Evolutionary conservation across 169 alveolate genomes (phyloP), one percentile per base, ranked within the genome.

Genomic region (Babesia bovis): DNA sequence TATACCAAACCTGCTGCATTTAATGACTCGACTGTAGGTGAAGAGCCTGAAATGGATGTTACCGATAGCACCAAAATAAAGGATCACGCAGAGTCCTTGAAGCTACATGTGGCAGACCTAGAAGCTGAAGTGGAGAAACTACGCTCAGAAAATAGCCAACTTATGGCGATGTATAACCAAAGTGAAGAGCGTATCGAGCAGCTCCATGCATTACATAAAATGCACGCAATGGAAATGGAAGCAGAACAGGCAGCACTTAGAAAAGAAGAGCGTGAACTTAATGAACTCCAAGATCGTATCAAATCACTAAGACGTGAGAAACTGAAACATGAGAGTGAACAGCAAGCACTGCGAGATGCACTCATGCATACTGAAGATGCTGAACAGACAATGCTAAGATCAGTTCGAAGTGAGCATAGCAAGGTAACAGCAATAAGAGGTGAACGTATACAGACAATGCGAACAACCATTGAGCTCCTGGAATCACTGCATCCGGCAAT

Each of bases 361-460:
- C 73, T 81, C n/a, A 26, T 57, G 42, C 88, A 81, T 26, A 60
- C 83, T n/a, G 88, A 81, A 42, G 63, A 61, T 55, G 84, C 88
- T 12, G 66, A 71, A 25, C 66, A 69, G 61, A 81, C 84, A 38
- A 81, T 81, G 84, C 53, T 81, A 51, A 50, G 88, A 1, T 69
- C 88, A 25, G 33, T 81, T 13, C 35, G 52, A 36, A 67, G 32
- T 50, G 83, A 81, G 58, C 88, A 71, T 38, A 58, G 49, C 66
- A 71, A 66, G 32, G 65, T 81, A 4, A 35, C 47, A 38, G 19
- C 68, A 3, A 23, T 51, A 17, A 23, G 57, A n/a, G 23, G 42
- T 23, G 78, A 67, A 6, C 52, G 78, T 5, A 33, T 63, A 26
- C 45, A 60, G 30, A 69, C 52, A 21, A 25, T 55, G 58, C 38